Evolutionary conservation across 179 eudicot genomes (phyloP).

Genomic region (Drosera spatulata): DNA sequence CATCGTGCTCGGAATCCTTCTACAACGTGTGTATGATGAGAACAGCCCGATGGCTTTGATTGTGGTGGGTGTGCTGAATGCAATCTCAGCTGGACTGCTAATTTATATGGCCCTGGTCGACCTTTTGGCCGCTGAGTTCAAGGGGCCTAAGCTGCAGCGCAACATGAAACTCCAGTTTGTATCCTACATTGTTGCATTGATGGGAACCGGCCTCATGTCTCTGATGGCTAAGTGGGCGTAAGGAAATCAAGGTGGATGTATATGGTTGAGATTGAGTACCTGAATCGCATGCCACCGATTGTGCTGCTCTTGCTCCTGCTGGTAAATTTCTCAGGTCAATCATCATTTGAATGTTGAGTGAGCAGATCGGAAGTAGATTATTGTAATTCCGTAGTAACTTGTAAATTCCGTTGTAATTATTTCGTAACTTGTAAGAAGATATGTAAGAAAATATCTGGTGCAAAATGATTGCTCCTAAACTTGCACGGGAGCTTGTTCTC

Average conservation of each 20-base stretch:
- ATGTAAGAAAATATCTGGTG: too few species aligned
- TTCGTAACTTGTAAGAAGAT: too few species aligned
- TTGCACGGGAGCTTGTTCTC: too few species aligned
- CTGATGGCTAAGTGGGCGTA: constrained; percentile 32
- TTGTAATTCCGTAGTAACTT: too few species aligned
- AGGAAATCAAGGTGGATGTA: neutral
- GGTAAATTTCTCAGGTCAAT: too few species aligned
- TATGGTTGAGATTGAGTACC: too few species aligned
- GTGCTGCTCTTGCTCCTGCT: too few species aligned
- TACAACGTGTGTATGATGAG: constrained; percentile 21
- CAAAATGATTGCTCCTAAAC: too few species aligned
- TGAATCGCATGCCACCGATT: too few species aligned
- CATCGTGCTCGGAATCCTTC: constrained; percentile 17
- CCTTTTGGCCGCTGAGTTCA: constrained; percentile 29
- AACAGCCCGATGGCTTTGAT: constrained; percentile 29
- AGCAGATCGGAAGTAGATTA: too few species aligned
- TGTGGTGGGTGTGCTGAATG: constrained; percentile 24
- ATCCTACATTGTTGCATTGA: constrained; percentile 16
- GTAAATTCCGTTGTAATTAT: too few species aligned
- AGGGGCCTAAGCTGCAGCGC: constrained; percentile 21
- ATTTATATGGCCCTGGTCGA: constrained; percentile 39
- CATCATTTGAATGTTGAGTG: too few species aligned
- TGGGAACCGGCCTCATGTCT: constrained; percentile 31
- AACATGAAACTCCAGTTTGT: constrained; percentile 25
- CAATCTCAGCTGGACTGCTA: constrained; percentile 25